Base-by-base conservation (phyloP, 805 yeast species). In the Wickerhamiella brachini region DNA sequence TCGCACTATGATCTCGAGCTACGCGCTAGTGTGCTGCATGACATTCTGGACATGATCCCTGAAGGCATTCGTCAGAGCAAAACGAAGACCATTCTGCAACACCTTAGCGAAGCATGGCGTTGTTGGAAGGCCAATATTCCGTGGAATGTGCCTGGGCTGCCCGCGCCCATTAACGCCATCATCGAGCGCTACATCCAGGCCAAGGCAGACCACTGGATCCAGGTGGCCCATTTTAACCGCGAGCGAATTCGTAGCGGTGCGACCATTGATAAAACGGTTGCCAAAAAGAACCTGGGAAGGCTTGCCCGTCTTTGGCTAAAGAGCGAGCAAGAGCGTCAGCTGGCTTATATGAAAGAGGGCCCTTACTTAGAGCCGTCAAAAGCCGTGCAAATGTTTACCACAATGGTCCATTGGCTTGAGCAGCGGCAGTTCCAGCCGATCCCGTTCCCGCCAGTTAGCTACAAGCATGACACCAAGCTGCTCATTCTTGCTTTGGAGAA, bases 111-210 rank as follows among this genome's bases (percentile, higher is more conserved):
- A 65, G 98, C 98, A 0, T 93, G 99, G 99, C 73, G 98, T 64
- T 93, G 97, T 65, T 93, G 99, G 99, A 93, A 93, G 65, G 98
- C 98, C 2, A 90, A 93, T 62, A 83, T 93, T 53, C 95, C 97
- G 0, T 93, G 97, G 97, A 81, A 86, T 58, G 97, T 93, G 15
- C 95, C 95, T 1, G 97, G 97, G 0, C 71, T 93, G 68, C 98
- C 99, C 1, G 83, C 77, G 49, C 97, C 97, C 0, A 78, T 93
- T 23, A 93, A 81, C 57, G 77, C 79, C 44, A 85, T 93, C 39
- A 89, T 93, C 54, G 83, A 85, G 61, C 77, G 95, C 45, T 93
- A 93, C 61, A 81, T 93, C 47, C 83, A 87, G 61, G 95, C 96
- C 0, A 90, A 93, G 64, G 96, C 97, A 1, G 97, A 90, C 59